Evolutionary conservation across 352 stramenopile species (phyloP), one percentile per base, ranked within the genome.

Genomic region (Pythium vanterpoolii): DNA sequence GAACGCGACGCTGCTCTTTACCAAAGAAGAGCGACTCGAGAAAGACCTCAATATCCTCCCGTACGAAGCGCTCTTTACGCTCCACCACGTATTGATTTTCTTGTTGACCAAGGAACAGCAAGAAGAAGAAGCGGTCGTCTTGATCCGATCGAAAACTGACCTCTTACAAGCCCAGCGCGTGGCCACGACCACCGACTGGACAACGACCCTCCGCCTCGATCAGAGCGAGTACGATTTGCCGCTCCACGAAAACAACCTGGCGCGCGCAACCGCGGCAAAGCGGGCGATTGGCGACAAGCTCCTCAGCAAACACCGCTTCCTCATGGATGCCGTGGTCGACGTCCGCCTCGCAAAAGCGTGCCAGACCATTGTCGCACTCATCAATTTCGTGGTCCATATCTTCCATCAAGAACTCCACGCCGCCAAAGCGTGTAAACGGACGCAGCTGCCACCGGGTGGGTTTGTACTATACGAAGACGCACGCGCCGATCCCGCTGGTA

Each of bases 241-340:
- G 9, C 27, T 51, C 42, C 26, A 63, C 55, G 18, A 63, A 23
- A 23, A 42, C 11, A 46, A 56, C 40, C 18, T 45, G 27, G 24
- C 30, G 19, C 11, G 63, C 21, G 31, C 68, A 44, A 21, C 50
- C 1, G 24, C 47, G 1, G 62, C 61, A 13, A 66, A 69, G 7
- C 50, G 60, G 3, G 65, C 75, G 6, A 66, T 82, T 45, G 79
- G 74, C 4, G 62, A 68, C 16, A 79, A 83, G 21, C 50, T 91
- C 28, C 39, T 87, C 16, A 64, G 71, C 39, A 91, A 91, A 60
- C 64, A 85, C 58, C 59, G 72, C 34, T 91, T 91, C 38, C 57
- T 91, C n/a, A 80, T 87, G 58, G 79, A 89, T 26, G 77, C 82
- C 0, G 77, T 89, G 24, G 67, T 86, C 5, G 79, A 91, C 44